Conservation (phyloP, 805 yeast genomes). For the Candida vaughaniae region DNA sequence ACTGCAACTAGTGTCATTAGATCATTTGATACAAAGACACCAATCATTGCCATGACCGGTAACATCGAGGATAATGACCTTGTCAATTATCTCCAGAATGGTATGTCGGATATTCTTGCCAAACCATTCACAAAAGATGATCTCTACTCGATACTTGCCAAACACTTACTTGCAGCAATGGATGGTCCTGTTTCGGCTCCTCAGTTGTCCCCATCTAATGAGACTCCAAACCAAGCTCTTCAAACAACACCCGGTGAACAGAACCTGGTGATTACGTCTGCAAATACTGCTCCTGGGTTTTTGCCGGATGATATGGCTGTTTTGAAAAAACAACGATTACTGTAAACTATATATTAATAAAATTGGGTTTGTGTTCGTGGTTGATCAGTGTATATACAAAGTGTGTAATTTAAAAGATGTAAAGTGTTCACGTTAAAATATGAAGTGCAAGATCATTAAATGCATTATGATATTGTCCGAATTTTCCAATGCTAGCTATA, state of each 20-base stretch:
- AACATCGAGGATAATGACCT: conserved; percentile 81
- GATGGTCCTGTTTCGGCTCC: conserved; percentile 2
- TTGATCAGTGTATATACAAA: not conserved
- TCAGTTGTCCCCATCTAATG: not conserved
- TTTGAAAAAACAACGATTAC: conserved; percentile 22
- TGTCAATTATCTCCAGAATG: conserved; percentile 77
- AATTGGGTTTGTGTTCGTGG: no score
- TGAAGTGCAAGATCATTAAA: conserved; percentile 55
- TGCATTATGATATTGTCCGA: conserved; percentile 49
- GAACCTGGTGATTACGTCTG: not conserved
- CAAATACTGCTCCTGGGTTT: not conserved
- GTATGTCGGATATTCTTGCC: conserved; percentile 89
- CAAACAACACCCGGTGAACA: not conserved
- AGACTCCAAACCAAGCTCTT: not conserved
- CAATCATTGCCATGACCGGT: conserved; percentile 93
- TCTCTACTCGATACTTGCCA: conserved; percentile 71
- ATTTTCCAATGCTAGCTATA: conserved; percentile 12
- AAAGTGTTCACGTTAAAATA: conserved; percentile 4
- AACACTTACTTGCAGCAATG: conserved; percentile 51
- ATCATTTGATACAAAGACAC: conserved; percentile 78
- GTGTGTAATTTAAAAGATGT: no score
- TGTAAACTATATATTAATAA: conserved; percentile 4
- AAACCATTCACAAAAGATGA: conserved; percentile 93
- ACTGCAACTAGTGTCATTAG: conserved; percentile 89
- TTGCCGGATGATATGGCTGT: conserved; percentile 2